Evolutionary conservation across 805 yeast genomes (phyloP).

Genomic region (Komagataella ulmi): DNA sequence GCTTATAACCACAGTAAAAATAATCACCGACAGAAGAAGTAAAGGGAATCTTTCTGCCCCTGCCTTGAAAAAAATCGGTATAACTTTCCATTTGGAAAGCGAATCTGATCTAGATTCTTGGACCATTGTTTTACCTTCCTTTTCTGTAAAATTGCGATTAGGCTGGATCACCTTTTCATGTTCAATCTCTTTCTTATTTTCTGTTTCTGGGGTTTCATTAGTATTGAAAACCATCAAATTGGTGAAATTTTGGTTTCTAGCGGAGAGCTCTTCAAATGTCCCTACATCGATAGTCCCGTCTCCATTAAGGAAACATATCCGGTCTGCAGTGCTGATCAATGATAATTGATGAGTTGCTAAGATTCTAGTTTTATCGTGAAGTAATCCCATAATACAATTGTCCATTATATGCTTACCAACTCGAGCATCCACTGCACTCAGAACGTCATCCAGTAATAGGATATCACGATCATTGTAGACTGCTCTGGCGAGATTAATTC

Average conservation of each 20-base stretch:
- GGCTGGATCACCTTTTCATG: slow-evolving; percentile 6
- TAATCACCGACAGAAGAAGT: slow-evolving; percentile 2
- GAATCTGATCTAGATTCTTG: not conserved
- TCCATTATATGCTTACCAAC: slow-evolving; percentile 63
- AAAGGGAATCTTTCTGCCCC: slow-evolving; percentile 12
- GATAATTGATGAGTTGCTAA: slow-evolving; percentile 69
- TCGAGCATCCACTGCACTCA: slow-evolving; percentile 74
- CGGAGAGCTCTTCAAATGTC: slow-evolving; percentile 33
- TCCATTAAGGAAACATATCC: slow-evolving; percentile 47
- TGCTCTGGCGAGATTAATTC: slow-evolving; percentile 66
- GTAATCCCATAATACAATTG: slow-evolving; percentile 41
- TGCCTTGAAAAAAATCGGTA: slow-evolving; percentile 5
- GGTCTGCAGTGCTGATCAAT: slow-evolving; percentile 47
- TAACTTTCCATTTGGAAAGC: not conserved
- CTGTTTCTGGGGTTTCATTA: slow-evolving; percentile 15
- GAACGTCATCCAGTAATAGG: slow-evolving; percentile 58
- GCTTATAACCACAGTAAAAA: slow-evolving; percentile 16
- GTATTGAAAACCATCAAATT: slow-evolving; percentile 32
- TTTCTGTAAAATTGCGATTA: slow-evolving; percentile 5
- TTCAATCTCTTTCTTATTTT: slow-evolving; percentile 11
- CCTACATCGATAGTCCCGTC: slow-evolving; percentile 45
- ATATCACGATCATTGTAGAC: slow-evolving; percentile 60
- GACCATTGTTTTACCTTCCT: slow-evolving; percentile 1
- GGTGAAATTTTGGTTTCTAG: slow-evolving; percentile 27
- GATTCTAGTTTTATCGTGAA: slow-evolving; percentile 43